Base-by-base conservation (phyloP, 139 green algal species). In the Dunaliella primolecta region DNA sequence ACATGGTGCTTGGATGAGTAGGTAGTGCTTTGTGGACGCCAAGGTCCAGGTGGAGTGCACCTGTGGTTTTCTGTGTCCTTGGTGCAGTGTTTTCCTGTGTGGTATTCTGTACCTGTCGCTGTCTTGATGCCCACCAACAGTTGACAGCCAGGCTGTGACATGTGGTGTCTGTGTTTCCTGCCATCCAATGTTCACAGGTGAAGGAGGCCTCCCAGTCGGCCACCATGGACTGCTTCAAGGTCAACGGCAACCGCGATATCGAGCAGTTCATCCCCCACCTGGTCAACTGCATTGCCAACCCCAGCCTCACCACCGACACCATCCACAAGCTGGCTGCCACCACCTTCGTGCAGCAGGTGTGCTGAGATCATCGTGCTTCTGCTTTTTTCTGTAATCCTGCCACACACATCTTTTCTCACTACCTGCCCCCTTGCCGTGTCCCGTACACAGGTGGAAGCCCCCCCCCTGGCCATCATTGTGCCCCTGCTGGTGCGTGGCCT, bases 321-420 rank as follows among this genome's bases (percentile, higher is more conserved):
- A 94, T 98, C 83, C 95, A 98, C 92, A 95, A 97, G 93, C 93
- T 98, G 86, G 92, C 92, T 37, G 89, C 94, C 27, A 98, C 95
- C 85, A 98, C 95, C 75, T 98, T 98, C 80, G 95, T 97, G 84
- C 92, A 95, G 89, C 85, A 90, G 84, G 90, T 94, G 31, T 3
- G 74, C 36, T 36, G 71, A 7, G 3, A 78, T 64, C 46, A 64
- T 64, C 46, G 46, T 64, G 46, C 46, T 15, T 15, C 46, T n/a
- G n/a, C n/a, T n/a, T n/a, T n/a, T n/a, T n/a, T n/a, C n/a, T n/a
- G n/a, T n/a, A n/a, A n/a, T n/a, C n/a, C n/a, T n/a, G n/a, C n/a
- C n/a, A n/a, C n/a, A n/a, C n/a, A n/a, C n/a, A n/a, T 57, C 64
- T 1, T 70, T 81, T 70, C 21, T 23, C 11, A 31, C 11, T n/a